These are phyloP conservation scores for Paraurostyla sp. DNA, from an alignment of 73 alveolate genomes.

Conservation along the genomic window DNA sequence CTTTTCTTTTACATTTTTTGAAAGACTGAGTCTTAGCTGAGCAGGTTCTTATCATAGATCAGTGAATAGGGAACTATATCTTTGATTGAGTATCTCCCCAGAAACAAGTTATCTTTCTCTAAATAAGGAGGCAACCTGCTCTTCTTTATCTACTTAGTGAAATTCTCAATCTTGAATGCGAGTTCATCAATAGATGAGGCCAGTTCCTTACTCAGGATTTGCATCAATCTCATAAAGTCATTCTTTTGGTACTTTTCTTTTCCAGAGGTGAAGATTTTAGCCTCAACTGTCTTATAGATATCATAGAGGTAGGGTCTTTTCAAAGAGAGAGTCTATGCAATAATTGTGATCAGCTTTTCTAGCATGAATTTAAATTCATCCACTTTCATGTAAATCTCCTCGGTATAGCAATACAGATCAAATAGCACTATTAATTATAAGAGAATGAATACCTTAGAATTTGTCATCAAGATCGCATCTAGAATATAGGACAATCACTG, in stretches of 20 bases:
- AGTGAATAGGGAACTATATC: slow-evolving; percentile 36
- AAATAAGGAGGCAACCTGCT: slow-evolving; percentile 44
- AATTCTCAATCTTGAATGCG: neutral
- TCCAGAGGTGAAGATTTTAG: neutral
- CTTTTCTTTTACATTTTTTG: neutral
- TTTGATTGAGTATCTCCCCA: slow-evolving; percentile 66
- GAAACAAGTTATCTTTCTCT: slow-evolving; percentile 59
- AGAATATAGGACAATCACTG: slow-evolving; percentile 33
- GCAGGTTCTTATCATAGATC: slow-evolving; percentile 15
- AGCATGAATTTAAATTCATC: slow-evolving; percentile 65
- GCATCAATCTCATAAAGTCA: slow-evolving; percentile 4
- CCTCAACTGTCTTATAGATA: slow-evolving; percentile 59
- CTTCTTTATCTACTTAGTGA: neutral
- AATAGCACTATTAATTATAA: slow-evolving; percentile 14
- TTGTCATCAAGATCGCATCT: slow-evolving; percentile 57
- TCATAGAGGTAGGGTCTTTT: slow-evolving; percentile 60
- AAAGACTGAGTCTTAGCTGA: slow-evolving; percentile 24
- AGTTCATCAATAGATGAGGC: neutral
- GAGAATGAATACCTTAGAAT: slow-evolving; percentile 3
- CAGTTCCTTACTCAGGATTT: neutral
- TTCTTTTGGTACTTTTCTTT: neutral
- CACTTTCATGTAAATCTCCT: slow-evolving; percentile 39
- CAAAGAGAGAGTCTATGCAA: slow-evolving; percentile 49
- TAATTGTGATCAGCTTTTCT: slow-evolving; percentile 51
- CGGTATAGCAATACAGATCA: slow-evolving; percentile 60